phyloP scores from a whole-genome alignment of 768 basidiomycete species.

The Termitomyces sp. region DNA sequence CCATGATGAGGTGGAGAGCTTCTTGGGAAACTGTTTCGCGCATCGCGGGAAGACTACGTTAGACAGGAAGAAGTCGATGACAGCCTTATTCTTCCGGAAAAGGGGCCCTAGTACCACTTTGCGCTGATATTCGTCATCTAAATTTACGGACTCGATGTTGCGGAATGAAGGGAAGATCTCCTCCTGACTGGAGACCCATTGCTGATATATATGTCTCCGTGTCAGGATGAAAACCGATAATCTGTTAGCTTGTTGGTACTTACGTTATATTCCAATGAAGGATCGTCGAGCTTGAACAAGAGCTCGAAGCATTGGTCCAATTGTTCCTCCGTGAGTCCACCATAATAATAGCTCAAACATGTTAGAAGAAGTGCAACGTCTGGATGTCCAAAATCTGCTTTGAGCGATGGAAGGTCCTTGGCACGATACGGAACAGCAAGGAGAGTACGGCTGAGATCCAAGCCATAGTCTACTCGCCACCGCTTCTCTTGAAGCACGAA shows the following conservation, averaged over 20 bases:
- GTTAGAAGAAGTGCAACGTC: constrained; percentile 45
- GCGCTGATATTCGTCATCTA: constrained; percentile 33
- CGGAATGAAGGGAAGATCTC: constrained; percentile 28
- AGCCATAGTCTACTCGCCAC: constrained; percentile 53
- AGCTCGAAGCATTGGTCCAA: constrained; percentile 33
- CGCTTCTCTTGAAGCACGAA: constrained; percentile 35
- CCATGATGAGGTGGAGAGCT: constrained; percentile 50
- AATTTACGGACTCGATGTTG: constrained; percentile 37
- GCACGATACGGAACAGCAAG: constrained; percentile 55
- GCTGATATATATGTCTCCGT: background rate
- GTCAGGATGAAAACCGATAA: background rate
- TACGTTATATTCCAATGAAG: constrained; percentile 34
- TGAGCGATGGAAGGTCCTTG: constrained; percentile 43
- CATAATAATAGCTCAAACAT: constrained; percentile 47
- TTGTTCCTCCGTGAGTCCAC: constrained; percentile 38
- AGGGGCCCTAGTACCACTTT: constrained; percentile 25
- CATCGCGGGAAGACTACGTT: constrained; percentile 47
- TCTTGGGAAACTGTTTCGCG: constrained; percentile 44
- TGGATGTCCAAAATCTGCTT: constrained; percentile 52
- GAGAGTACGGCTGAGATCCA: constrained; percentile 37
- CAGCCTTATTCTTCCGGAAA: constrained; percentile 34
- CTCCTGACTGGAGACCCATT: constrained; percentile 7
- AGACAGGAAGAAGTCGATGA: constrained; percentile 45
- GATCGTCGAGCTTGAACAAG: constrained; percentile 39
- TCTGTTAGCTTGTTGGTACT: background rate